Evolutionary conservation across 139 green algal species (phyloP), one percentile per base, ranked within the genome.

Genomic region (Choricystis sp.): DNA sequence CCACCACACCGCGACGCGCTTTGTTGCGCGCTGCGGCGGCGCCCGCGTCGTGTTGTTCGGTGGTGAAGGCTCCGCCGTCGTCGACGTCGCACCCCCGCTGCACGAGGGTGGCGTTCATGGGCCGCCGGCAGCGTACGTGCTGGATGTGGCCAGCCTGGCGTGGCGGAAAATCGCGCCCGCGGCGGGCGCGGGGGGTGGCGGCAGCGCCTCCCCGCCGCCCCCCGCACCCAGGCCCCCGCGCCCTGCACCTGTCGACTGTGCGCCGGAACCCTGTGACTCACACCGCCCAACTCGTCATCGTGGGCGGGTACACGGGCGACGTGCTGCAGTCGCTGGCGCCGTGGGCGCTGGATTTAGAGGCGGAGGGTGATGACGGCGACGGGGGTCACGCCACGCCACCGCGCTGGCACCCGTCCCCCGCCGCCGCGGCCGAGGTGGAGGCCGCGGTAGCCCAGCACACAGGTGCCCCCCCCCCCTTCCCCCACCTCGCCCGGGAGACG

Each of bases 161-260:
- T 73, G 68, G 68, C 27, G 25, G 28, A 26, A 29, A 2, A 48
- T 25, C 1, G 27, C 19, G 4, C 66, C 68, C 23, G 26, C 3
- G 2, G 24, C 26, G 26, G 19, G 16, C 29, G 0, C n/a, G 27
- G 4, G 48, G 57, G 19, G 31, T 40, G 22, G 40, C 40, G 9
- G 40, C 9, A 16, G 9, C 40, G 40, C 16, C 40, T 52, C 9
- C 40, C 40, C 9, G 40, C 9, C 40, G 9, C 9, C 40, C 40
- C 9, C 40, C 40, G 9, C 40, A 49, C 4, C 68, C 68, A 2
- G 62, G 57, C 27, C 21, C 60, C 5, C 29, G 68, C 0, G 60
- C 68, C 3, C 63, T 73, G 48, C 68, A 73, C 49, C 16, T 69
- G n/a, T 52, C 58, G 28, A 66, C 62, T 4, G 62, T 73, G 25